Base-by-base conservation (phyloP, 177 flowering plant genomes). In the Vitis hybrid region DNA sequence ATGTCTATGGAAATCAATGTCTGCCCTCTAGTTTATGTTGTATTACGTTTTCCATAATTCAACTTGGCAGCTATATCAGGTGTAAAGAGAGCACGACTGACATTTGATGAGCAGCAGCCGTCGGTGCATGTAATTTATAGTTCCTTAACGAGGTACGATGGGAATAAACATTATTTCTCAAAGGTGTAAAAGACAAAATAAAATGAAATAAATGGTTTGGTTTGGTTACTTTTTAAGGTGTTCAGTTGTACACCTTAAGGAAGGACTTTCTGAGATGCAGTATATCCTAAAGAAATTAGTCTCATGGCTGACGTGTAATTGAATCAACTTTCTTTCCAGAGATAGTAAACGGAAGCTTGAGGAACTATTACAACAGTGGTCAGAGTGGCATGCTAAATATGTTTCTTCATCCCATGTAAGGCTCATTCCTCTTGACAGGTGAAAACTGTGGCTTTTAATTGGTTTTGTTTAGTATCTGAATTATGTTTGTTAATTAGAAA, bases 281-380 rank as follows among this genome's bases (percentile, higher is more conserved):
- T 11, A 15, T 14, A 12, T 28, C 49, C 15, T 49, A 49, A 52
- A 33, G 22, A 59, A 12, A 14, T 47, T 66, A 20, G 11, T 44
- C 9, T 38, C 18, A 4, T 57, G 8, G 2, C 8, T 15, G 1
- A 19, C 51, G 18, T 51, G 13, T 55, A 62, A 13, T 59, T 62
- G 22, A 19, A 28, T 14, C 19, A 11, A 54, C 74, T 15, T 59
- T 28, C 22, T 78, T 68, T 54, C 13, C 85, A 95, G 99, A 75
- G 87, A 87, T 59, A 93, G 99, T 72, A 90, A 84, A 74, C 81
- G 70, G 71, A 92, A 88, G 87, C 94, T 95, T 66, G 91, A 89
- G 73, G 92, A 87, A 71, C 76, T 95, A 59, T 78, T 95, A 77
- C 88, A 85, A 76, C 83, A 89, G 74, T 95, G 99, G 98, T 95